Evolutionary conservation across 1,139 yeast genomes (phyloP), one percentile per base, ranked within the genome.

Genomic region (Hemisphaericaspora xylanilytica): DNA sequence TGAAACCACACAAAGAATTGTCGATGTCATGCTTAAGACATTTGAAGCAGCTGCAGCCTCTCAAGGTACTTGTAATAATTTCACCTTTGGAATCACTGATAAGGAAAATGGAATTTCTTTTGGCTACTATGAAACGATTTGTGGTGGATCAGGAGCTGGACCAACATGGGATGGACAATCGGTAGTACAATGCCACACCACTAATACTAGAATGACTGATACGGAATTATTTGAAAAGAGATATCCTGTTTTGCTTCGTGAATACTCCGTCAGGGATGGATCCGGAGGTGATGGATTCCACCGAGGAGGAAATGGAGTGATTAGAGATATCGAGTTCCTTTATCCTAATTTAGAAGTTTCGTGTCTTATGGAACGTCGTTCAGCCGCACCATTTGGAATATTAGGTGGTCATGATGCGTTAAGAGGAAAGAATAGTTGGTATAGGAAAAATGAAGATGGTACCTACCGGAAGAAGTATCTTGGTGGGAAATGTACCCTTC

Each of bases 1-100:
- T n/a, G 84, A 84, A 58, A 86, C 95, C 0, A 80, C 92, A 2
- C 95, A 87, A 59, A 70, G 95, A 45, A 80, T 87, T 31, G 85
- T 88, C 2, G 95, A 86, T 59, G 89, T 83, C 3, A 74, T 86
- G 43, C 67, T 87, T 51, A 79, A 78, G 50, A 88, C 95, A 0
- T 85, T 86, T 55, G 72, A 75, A 45, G 85, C 86, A 5, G 84
- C 85, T 55, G 95, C 77, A 11, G 75, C 73, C 6, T 70, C 76
- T 3, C 77, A 71, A 48, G 75, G 75, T 6, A 70, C 77, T 29
- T 70, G 76, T 47, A 73, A 73, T 49, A 73, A 72, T 50, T 67
- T 71, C 38, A 71, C 77, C 0, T 73, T 73, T 53, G 78, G 78
- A 30, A 62, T 63, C 22, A 68, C 57, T 38, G 73, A 70, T 43